Evolutionary conservation across 2,329 filamentous ascomycete genomes (phyloP).

Genomic region (Conoideocrella luteorostrata): DNA sequence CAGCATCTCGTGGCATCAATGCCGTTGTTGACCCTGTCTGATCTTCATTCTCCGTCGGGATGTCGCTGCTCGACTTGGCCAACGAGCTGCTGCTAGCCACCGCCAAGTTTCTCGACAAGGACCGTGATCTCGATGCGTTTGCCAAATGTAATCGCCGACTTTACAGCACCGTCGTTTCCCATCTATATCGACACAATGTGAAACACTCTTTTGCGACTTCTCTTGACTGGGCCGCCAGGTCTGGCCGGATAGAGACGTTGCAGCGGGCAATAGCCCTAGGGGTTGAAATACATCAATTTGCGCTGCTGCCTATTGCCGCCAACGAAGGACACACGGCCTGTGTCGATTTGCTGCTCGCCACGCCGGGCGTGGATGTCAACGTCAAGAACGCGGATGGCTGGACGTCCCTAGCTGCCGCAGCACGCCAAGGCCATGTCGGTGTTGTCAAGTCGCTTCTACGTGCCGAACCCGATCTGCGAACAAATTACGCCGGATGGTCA

Average conservation of each 20-base stretch:
- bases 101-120: constrained; percentile 1
- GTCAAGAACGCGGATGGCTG: constrained; percentile 3
- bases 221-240: constrained; percentile 8
- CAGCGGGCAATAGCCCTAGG: constrained; percentile 4
- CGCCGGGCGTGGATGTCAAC: constrained; percentile 4
- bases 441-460: constrained; percentile 8
- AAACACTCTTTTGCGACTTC: neutral
- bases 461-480: constrained; percentile 4
- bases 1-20: constrained; percentile 1
- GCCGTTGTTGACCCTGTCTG: neutral
- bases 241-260: constrained; percentile 5
- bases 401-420: constrained; percentile 11
- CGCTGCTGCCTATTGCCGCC: constrained; percentile 8
- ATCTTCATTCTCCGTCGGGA: neutral
- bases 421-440: constrained; percentile 5
- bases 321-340: neutral
- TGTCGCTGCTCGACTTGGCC: constrained; percentile 8
- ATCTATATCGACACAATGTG: constrained; percentile 8
- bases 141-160: constrained; percentile 4
- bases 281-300: constrained; percentile 1
- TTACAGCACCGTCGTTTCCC: neutral
- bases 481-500: constrained; percentile 10
- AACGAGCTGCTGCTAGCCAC: constrained; percentile 8
- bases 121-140: constrained; percentile 6
- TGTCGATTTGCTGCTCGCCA: constrained; percentile 5